These are phyloP conservation scores for Solanum sejunctum DNA, from an alignment of 257 asterid species.

Conservation along the genomic window DNA sequence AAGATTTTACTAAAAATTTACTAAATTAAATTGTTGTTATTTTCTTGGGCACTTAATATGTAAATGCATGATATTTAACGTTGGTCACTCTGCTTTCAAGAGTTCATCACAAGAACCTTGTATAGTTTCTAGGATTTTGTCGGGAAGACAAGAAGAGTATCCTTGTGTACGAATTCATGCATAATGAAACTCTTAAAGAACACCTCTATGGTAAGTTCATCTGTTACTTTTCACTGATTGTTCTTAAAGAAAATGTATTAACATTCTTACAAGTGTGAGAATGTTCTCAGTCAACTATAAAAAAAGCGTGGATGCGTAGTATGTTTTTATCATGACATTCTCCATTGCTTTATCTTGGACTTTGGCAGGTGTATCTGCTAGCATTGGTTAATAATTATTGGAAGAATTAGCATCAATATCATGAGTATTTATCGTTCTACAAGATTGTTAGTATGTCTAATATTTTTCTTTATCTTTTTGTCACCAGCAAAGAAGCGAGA, in stretches of 20 bases:
- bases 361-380: background rate
- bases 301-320: background rate
- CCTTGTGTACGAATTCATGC: slow-evolving; percentile 94
- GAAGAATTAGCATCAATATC: background rate
- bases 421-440: background rate
- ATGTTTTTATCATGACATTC: background rate
- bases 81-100: slow-evolving; percentile 98
- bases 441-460: background rate
- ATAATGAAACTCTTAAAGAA: slow-evolving; percentile 86
- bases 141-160: slow-evolving; percentile 87
- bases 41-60: background rate
- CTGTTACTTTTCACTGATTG: background rate
- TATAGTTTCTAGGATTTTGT: slow-evolving; percentile 92
- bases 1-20: background rate
- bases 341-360: background rate
- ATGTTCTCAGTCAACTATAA: background rate
- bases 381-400: background rate
- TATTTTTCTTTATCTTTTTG: slow-evolving; percentile 4
- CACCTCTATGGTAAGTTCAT: slow-evolving; percentile 61
- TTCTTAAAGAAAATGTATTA: background rate
- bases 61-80: background rate
- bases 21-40: background rate
- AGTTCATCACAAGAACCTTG: slow-evolving; percentile 92
- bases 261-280: slow-evolving; percentile 2
- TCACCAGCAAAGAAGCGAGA: background rate